phyloP scores from a whole-genome alignment of 2,329 filamentous ascomycete species.

The Karstenula rhodostoma region DNA sequence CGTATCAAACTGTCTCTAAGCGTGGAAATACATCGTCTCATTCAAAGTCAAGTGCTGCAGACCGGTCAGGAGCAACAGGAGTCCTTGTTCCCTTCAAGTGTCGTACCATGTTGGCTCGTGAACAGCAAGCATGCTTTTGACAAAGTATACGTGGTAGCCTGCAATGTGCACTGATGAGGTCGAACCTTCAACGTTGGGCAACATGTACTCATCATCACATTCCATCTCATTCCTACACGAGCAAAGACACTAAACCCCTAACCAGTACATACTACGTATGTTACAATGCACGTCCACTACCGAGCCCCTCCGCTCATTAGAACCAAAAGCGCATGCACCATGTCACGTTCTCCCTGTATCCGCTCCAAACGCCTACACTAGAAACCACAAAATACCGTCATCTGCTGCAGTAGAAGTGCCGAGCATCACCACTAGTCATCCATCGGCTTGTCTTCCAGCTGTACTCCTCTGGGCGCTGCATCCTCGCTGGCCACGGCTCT shows the following conservation, averaged over 20 bases:
- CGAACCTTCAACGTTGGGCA: neutral
- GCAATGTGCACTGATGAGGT: neutral
- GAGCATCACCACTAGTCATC: slow-evolving; percentile 64
- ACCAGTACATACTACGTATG: slow-evolving; percentile 27
- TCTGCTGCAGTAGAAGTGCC: neutral
- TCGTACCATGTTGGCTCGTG: neutral
- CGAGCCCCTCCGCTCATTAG: slow-evolving; percentile 8
- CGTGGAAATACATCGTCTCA: slow-evolving; percentile 37
- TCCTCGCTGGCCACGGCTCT: slow-evolving; percentile 44
- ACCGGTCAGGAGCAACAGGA: neutral
- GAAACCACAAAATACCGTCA: slow-evolving; percentile 2
- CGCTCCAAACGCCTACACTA: slow-evolving; percentile 4
- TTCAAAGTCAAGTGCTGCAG: neutral
- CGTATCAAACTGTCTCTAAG: slow-evolving; percentile 44
- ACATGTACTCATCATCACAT: slow-evolving; percentile 38
- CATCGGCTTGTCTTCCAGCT: slow-evolving; percentile 79
- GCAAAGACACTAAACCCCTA: slow-evolving; percentile 30
- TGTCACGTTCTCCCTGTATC: slow-evolving; percentile 14
- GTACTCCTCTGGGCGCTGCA: slow-evolving; percentile 62
- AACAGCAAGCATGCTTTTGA: neutral
- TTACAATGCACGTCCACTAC: slow-evolving; percentile 25
- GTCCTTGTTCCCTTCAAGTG: neutral
- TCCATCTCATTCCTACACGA: slow-evolving; percentile 18
- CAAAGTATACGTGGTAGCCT: neutral
- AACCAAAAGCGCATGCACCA: slow-evolving; percentile 12